Evolutionary conservation across 176 grass and related monocot genomes (phyloP).

Genomic region (Oryza officinalis): DNA sequence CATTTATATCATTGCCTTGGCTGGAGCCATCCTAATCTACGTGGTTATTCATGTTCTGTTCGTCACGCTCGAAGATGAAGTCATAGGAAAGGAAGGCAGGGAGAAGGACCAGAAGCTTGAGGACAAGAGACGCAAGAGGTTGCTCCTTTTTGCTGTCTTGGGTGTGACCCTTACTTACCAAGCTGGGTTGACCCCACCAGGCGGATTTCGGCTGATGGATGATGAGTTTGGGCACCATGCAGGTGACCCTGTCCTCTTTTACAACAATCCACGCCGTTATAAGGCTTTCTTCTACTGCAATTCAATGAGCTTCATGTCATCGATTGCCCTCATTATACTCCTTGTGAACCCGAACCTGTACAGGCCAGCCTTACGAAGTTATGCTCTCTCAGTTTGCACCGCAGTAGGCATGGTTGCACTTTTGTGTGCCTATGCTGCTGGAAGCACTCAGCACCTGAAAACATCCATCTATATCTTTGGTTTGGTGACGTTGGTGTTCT

Average conservation of each 20-base stretch:
- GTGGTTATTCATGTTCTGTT: slow-evolving; percentile 13
- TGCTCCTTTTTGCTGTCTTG: slow-evolving; percentile 29
- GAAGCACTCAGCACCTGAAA: neutral
- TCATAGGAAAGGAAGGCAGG: too few species aligned
- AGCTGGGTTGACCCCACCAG: slow-evolving; percentile 27
- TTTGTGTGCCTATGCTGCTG: neutral
- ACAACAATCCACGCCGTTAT: slow-evolving; percentile 18
- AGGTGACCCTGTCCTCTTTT: neutral
- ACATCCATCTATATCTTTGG: slow-evolving; percentile 20
- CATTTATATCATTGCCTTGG: slow-evolving; percentile 21
- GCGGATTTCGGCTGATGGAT: neutral
- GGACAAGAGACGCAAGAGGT: neutral
- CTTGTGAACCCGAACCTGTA: slow-evolving; percentile 16
- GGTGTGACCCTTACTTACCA: slow-evolving; percentile 30
- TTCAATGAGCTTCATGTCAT: slow-evolving; percentile 32
- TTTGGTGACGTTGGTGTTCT: neutral
- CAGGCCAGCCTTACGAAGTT: neutral
- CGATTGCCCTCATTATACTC: slow-evolving; percentile 33
- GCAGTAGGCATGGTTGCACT: neutral
- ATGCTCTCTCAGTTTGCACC: slow-evolving; percentile 8
- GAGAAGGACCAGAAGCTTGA: neutral
- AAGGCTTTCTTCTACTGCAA: slow-evolving; percentile 43
- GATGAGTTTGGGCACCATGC: neutral
- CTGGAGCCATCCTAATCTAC: neutral
- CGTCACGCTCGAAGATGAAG: neutral